These are phyloP conservation scores for Rhizophagus clarus DNA, from an alignment of 192 early-diverging fungal species.

Conservation along the genomic window DNA sequence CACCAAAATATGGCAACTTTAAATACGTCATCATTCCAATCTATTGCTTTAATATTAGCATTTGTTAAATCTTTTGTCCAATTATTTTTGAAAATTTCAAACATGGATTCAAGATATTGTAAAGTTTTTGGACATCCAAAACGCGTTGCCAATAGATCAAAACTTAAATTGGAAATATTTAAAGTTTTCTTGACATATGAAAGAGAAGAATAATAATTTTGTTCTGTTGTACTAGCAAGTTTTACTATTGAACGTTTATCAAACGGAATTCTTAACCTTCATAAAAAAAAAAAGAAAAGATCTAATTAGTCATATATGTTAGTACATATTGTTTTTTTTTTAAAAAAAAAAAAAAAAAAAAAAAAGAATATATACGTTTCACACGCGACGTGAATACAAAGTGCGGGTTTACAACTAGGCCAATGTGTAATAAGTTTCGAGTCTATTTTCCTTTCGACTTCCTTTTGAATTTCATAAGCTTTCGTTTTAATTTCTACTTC, in stretches of 20 bases:
- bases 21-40: constrained; percentile 10
- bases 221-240: constrained; percentile 14
- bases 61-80: background rate
- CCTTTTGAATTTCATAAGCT: background rate
- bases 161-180: background rate
- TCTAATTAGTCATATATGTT: background rate
- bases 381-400: constrained; percentile 9
- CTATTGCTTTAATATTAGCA: background rate
- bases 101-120: background rate
- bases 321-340: background rate
- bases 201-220: constrained; percentile 14
- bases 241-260: background rate
- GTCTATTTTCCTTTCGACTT: background rate
- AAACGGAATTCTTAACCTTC: background rate
- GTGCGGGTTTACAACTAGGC: constrained; percentile 7
- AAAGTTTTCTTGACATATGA: constrained; percentile 3
- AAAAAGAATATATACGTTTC: constrained; percentile 3
- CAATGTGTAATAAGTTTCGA: background rate
- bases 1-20: constrained; percentile 21
- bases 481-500: background rate
- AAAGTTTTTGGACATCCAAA: constrained; percentile 6
- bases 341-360: background rate
- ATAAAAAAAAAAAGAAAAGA: background rate
- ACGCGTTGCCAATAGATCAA: background rate
- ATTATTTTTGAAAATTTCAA: constrained; percentile 15